These are phyloP conservation scores for Colletotrichum sp. DNA, from an alignment of 2,329 filamentous ascomycete species.

Conservation along the genomic window DNA sequence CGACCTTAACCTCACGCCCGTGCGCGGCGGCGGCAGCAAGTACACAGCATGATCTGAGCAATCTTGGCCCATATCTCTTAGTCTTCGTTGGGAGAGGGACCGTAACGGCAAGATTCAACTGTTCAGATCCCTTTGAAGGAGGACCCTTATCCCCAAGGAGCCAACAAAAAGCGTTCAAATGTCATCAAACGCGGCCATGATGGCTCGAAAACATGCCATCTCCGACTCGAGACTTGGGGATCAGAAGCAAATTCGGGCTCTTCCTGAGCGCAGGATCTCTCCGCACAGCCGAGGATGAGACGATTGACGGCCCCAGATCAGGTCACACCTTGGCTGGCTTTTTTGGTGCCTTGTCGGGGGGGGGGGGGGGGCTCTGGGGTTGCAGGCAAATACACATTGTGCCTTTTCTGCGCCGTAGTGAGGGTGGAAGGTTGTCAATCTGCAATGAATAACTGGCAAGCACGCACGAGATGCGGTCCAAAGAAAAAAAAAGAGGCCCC, in stretches of 20 bases:
- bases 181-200: not conserved
- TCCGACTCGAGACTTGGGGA: not conserved
- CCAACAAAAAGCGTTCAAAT: constrained; percentile 9
- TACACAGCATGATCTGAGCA: not conserved
- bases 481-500: constrained; percentile 1
- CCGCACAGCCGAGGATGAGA: constrained; percentile 20
- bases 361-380: not conserved
- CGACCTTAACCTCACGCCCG: constrained; percentile 13
- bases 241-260: constrained; percentile 16
- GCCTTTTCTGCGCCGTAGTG: not conserved
- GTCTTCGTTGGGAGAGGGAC: constrained; percentile 2
- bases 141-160: not conserved
- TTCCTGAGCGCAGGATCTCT: not conserved
- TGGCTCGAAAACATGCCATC: constrained; percentile 6
- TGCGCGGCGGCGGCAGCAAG: not conserved
- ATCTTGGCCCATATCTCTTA: not conserved
- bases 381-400: not conserved
- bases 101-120: not conserved
- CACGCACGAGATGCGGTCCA: constrained; percentile 15
- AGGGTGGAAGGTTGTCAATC: constrained; percentile 17
- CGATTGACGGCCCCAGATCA: constrained; percentile 13
- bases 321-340: constrained; percentile 15
- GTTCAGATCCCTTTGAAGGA: not conserved
- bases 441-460: constrained; percentile 16
- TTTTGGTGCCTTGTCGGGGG: not conserved